Evolutionary conservation across 1,139 yeast genomes (phyloP), one percentile per base, ranked within the genome.

Genomic region (Kurtzmaniella natalensis): DNA sequence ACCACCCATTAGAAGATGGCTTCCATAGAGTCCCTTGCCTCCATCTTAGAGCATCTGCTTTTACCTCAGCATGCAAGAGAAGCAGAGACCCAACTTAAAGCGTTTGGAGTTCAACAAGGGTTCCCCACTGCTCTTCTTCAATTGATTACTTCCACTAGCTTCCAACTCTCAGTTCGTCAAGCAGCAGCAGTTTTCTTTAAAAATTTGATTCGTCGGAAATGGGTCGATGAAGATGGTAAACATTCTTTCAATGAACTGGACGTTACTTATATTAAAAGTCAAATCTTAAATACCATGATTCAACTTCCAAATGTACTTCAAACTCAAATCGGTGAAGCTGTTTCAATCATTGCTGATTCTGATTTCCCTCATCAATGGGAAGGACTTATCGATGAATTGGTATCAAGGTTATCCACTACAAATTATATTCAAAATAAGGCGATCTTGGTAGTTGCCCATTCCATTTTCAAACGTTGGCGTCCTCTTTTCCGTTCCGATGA

Each of bases 381-480:
- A 3, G 72, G 74, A 36, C 70, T 94, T 40, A 71, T 94, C 24
- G 92, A 88, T 43, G 82, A 80, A 38, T 68, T 94, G 41, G 86
- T 88, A 1, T 52, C 69, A 1, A 80, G 80, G 50, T 67, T 94
- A 31, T 64, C 74, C 6, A 61, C 70, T 7, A 74, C 70, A 13
- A 89, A 88, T 53, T 79, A 86, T 66, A 70, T 72, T 13, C 74
- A 78, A 37, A 88, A 88, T 55, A 84, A 81, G 47, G 95, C 96
- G 34, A 92, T 94, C 6, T 64, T 94, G 41, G 73, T 81, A 13
- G 97, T 94, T 14, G 94, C 96, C 7, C 98, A 94, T 57, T 85
- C 96, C 0, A 89, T 94, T 42, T 94, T 92, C 63, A 87, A 84
- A 55, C 79, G 95, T 60, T 94, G 99, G 99, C 74, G 98, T 52